Conservation (phyloP, 1,284 basidiomycete genomes). For the Mrakiaceae sp. region DNA sequence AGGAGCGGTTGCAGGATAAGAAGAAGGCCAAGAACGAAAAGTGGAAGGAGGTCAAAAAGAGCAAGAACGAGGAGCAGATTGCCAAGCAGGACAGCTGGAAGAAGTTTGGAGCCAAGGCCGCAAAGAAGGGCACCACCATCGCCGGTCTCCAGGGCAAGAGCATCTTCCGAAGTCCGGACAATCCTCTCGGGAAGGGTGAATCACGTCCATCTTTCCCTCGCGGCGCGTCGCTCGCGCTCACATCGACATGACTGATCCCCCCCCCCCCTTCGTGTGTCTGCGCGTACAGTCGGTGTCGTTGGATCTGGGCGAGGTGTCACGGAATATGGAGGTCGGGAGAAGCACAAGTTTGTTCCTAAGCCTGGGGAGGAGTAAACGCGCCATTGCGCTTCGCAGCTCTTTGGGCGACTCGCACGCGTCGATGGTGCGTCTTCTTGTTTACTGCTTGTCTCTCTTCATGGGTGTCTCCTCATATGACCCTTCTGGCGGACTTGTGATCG, state of each 20-base stretch:
- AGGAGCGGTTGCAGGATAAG: constrained; percentile 67
- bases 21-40: constrained; percentile 97
- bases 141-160: constrained; percentile 77
- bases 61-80: constrained; percentile 79
- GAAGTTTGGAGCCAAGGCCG: constrained; percentile 92
- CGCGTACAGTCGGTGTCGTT: constrained; percentile 69
- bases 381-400: background rate
- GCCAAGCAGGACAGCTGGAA: constrained; percentile 89
- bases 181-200: constrained; percentile 70
- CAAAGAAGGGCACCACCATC: constrained; percentile 87
- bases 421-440: too few relatives aligned
- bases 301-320: constrained; percentile 91
- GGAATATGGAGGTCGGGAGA: constrained; percentile 54
- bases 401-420: too few relatives aligned
- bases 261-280: constrained; percentile 12
- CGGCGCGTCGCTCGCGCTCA: constrained; percentile 16
- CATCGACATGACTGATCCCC: constrained; percentile 20
- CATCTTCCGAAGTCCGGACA: constrained; percentile 94
- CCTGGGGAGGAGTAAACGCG: constrained; percentile 34
- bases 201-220: background rate
- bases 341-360: constrained; percentile 62
- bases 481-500: too few relatives aligned
- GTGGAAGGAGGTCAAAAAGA: constrained; percentile 73
- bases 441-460: too few relatives aligned
- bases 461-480: too few relatives aligned